phyloP scores from a whole-genome alignment of 176 grass and related monocot species.

The Saccharum officinarum region DNA sequence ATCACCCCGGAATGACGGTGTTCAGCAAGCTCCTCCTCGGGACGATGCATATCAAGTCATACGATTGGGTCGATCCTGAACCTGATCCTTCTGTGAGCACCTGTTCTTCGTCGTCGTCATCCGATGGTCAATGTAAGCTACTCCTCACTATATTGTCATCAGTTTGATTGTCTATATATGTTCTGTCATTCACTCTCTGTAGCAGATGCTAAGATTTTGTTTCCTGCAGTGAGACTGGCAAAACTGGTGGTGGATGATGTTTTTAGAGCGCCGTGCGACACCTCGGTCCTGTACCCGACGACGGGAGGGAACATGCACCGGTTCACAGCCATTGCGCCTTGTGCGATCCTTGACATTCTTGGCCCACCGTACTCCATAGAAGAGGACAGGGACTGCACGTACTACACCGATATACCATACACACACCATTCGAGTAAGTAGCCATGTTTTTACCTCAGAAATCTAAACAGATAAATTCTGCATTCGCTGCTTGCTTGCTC shows the following conservation, averaged over 20 bases:
- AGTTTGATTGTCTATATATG: background rate
- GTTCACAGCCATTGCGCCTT: constrained; percentile 55
- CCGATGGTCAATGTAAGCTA: constrained; percentile 3
- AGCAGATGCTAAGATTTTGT: background rate
- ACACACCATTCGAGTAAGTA: constrained; percentile 50
- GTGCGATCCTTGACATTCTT: constrained; percentile 71
- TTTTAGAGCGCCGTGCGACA: constrained; percentile 67
- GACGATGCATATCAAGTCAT: constrained; percentile 78
- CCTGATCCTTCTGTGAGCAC: background rate
- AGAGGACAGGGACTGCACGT: constrained; percentile 81
- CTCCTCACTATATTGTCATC: background rate
- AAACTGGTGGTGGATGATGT: constrained; percentile 64
- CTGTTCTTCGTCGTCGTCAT: background rate
- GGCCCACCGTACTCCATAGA: constrained; percentile 78
- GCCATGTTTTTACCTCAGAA: background rate
- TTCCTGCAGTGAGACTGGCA: constrained; percentile 60
- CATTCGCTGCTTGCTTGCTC: background rate
- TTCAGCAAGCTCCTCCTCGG: constrained; percentile 81
- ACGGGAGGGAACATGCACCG: constrained; percentile 88
- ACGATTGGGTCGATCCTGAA: constrained; percentile 70
- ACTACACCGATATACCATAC: constrained; percentile 61
- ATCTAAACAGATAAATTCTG: background rate
- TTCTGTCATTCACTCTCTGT: background rate
- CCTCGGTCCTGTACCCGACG: constrained; percentile 75
- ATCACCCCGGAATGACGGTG: constrained; percentile 33